Percentiles rank a stretch among this genome's conserved stretches.
Evolutionary conservation across 768 basidiomycete genomes (phyloP).

Genomic region (Amanita exitialis): DNA sequence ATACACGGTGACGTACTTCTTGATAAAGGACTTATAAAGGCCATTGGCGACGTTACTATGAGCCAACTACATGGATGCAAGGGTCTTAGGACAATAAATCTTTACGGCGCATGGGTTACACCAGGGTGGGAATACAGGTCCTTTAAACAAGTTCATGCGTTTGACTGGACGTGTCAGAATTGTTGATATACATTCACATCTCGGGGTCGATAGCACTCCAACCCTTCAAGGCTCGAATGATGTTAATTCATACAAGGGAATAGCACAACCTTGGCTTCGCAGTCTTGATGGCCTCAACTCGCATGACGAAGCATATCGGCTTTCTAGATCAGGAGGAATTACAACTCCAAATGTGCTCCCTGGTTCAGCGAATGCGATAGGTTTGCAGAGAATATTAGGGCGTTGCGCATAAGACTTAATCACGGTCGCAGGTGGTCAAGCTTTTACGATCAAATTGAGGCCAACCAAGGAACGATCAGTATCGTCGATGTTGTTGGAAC

Average conservation of each 20-base stretch:
- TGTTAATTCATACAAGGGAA: conserved; percentile 40
- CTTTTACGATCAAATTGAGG: conserved; percentile 74
- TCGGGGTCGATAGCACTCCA: conserved; percentile 27
- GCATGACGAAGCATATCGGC: conserved; percentile 56
- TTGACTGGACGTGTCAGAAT: conserved; percentile 14
- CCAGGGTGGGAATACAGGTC: conserved; percentile 33
- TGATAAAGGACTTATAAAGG: conserved; percentile 46
- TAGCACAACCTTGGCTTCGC: conserved; percentile 47
- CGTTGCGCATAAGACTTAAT: not conserved
- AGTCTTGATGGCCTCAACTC: conserved; percentile 69
- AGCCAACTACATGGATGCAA: conserved; percentile 12
- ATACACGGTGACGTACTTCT: conserved; percentile 50
- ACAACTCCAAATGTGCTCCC: conserved; percentile 68
- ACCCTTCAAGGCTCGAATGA: conserved; percentile 29
- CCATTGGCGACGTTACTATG: conserved; percentile 32
- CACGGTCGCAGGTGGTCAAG: conserved; percentile 53
- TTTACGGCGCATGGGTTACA: conserved; percentile 62
- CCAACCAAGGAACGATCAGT: conserved; percentile 63
- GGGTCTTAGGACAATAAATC: conserved; percentile 35
- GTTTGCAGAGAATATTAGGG: conserved; percentile 14
- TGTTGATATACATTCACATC: conserved; percentile 45
- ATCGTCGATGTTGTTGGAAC: conserved; percentile 69
- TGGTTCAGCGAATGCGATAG: conserved; percentile 58
- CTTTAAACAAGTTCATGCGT: conserved; percentile 1
- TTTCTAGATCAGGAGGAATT: conserved; percentile 69